Evolutionary conservation across 805 yeast species (phyloP), one percentile per base, ranked within the genome.

Genomic region (Teunomyces aglyptinius): DNA sequence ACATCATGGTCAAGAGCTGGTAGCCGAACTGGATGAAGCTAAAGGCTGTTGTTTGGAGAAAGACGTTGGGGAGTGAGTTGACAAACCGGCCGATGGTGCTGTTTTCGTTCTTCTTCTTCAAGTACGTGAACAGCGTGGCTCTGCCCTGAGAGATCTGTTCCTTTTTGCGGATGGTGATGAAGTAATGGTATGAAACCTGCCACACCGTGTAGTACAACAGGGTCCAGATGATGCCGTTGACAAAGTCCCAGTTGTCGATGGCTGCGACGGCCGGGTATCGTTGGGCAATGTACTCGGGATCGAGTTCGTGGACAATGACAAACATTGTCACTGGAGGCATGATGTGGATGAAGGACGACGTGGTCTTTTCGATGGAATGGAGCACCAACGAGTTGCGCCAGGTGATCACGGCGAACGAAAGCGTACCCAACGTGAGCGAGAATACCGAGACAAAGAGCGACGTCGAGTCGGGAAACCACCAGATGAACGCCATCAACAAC

Each of bases 371-470:
- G 49, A 92, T 78, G 10, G 92, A 84, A 61, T 92, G 99, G 41
- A 92, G 73, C 6, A 92, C 98, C 46, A 92, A 73, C 5, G 97
- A 90, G 63, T 92, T 92, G 55, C 96, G 76, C 99, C 98, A 92
- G 0, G 97, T 88, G 38, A 92, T 83, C 18, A 92, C 96, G 0
- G 97, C 97, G 78, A 89, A 91, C 5, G 96, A 80, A 46, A 92
- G 68, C 0, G 97, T 89, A 1, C 98, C 99, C 69, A 86, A 83
- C 1, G 94, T 78, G 49, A 92, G 81, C 7, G 96, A 86, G 65
- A 88, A 91, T 53, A 95, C 89, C 2, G 92, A 78, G 12, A 88
- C 81, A 67, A 86, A 92, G 19, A 92, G 71, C 54, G 83, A 78
- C 33, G 75, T 73, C 2, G 96, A 87, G 28, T 73, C 58, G 0